Conservation (phyloP, 805 yeast species). For the Dipodascopsis uninucleata region DNA sequence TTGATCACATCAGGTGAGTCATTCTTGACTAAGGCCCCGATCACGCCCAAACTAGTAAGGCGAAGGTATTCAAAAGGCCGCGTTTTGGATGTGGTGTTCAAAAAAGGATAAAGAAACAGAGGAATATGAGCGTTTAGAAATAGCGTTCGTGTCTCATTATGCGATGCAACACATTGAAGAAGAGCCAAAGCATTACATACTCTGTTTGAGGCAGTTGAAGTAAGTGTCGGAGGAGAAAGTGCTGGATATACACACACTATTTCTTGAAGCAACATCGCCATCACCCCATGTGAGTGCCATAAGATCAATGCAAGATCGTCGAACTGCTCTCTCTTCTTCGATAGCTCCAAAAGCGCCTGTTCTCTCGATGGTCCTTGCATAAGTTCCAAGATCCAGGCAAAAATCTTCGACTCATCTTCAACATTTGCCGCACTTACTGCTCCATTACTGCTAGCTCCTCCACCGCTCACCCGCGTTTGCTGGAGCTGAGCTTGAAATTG, state of each 20-base stretch:
- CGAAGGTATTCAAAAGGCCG: slow-evolving; percentile 91
- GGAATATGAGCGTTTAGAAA: slow-evolving; percentile 91
- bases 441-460: not conserved
- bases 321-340: slow-evolving; percentile 90
- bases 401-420: slow-evolving; percentile 40
- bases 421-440: slow-evolving; percentile 1
- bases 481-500: slow-evolving; percentile 2
- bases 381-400: slow-evolving; percentile 83
- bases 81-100: slow-evolving; percentile 86
- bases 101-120: slow-evolving; percentile 84
- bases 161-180: slow-evolving; percentile 94
- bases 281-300: slow-evolving; percentile 96
- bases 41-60: slow-evolving; percentile 89
- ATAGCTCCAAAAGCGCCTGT: slow-evolving; percentile 85
- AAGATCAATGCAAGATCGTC: slow-evolving; percentile 88
- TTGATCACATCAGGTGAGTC: slow-evolving; percentile 94
- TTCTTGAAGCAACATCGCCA: slow-evolving; percentile 87
- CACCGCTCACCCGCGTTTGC: slow-evolving; percentile 1
- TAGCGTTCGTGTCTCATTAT: slow-evolving; percentile 79
- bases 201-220: slow-evolving; percentile 82
- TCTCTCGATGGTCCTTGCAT: slow-evolving; percentile 90
- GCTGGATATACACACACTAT: slow-evolving; percentile 86
- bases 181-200: slow-evolving; percentile 95
- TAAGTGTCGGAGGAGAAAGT: slow-evolving; percentile 78
- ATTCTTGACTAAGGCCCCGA: slow-evolving; percentile 93